Conservation (phyloP, 495 filamentous ascomycete genomes). For the Hypoxylon trugodes region DNA sequence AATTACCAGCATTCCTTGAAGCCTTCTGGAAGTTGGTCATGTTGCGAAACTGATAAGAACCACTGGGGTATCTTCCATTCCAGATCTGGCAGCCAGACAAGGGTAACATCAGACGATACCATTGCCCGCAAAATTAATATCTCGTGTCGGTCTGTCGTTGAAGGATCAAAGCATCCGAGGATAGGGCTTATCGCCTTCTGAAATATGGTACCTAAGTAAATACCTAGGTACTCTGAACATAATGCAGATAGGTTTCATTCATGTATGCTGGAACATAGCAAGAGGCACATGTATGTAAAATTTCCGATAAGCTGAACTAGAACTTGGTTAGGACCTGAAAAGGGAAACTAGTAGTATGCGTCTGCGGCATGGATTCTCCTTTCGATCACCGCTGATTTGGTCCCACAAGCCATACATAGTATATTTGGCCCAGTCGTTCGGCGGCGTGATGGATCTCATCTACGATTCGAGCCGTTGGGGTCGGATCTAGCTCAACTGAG, state of each 20-base stretch:
- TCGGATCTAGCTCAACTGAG: slow-evolving; percentile 17
- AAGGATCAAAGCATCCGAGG: slow-evolving; percentile 15
- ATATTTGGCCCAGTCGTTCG: slow-evolving; percentile 1
- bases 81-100: slow-evolving; percentile 26
- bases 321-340: not conserved
- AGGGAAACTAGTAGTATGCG: no score
- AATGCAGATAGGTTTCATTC: not conserved
- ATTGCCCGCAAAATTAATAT: slow-evolving; percentile 18
- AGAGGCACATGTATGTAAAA: no score
- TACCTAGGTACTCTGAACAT: not conserved
- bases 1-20: slow-evolving; percentile 28
- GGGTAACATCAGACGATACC: slow-evolving; percentile 30
- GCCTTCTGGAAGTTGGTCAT: slow-evolving; percentile 31
- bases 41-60: slow-evolving; percentile 10
- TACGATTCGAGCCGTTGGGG: slow-evolving; percentile 17
- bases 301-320: not conserved
- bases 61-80: slow-evolving; percentile 9
- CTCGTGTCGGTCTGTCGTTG: slow-evolving; percentile 26
- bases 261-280: no score
- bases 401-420: no score
- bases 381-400: slow-evolving; percentile 16
- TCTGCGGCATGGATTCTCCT: not conserved
- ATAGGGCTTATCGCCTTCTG: no score
- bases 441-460: slow-evolving; percentile 27
- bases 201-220: slow-evolving; percentile 1